Evolutionary conservation across 148 eudicot species (phyloP).

Genomic region (Rhododendron williamsianum): DNA sequence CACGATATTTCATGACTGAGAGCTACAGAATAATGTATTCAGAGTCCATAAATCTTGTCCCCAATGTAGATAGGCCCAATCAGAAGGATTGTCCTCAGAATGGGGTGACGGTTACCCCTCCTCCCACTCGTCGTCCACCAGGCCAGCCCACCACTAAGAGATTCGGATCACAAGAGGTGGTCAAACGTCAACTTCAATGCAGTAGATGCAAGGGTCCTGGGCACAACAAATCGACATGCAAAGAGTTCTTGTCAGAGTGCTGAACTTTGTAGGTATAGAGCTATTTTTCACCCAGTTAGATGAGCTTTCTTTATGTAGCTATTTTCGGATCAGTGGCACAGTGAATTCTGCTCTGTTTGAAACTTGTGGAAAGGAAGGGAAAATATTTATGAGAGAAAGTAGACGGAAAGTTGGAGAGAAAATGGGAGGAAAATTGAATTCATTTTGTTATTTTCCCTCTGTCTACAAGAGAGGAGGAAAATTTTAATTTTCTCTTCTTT

Average conservation of each 20-base stretch:
- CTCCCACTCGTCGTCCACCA: slow-evolving; percentile 87
- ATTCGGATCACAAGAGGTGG: slow-evolving; percentile 40
- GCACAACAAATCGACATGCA: slow-evolving; percentile 90
- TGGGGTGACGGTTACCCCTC: slow-evolving; percentile 69
- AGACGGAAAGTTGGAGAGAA: too few species aligned
- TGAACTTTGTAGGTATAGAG: slow-evolving; percentile 24
- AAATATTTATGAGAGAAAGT: too few species aligned
- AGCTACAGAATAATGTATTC: slow-evolving; percentile 65
- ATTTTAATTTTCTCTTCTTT: too few species aligned
- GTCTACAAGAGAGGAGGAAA: too few species aligned
- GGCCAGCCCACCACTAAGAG: slow-evolving; percentile 76
- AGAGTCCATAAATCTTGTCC: slow-evolving; percentile 58
- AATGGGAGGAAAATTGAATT: too few species aligned
- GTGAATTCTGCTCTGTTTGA: not conserved
- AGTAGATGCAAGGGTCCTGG: slow-evolving; percentile 85
- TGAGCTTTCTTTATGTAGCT: not conserved
- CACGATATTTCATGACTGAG: slow-evolving; percentile 54
- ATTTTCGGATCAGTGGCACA: not conserved
- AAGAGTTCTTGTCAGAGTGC: slow-evolving; percentile 27
- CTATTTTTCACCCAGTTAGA: not conserved
- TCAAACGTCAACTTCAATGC: slow-evolving; percentile 78
- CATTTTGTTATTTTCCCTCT: too few species aligned
- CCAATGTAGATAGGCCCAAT: slow-evolving; percentile 31
- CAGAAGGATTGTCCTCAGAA: slow-evolving; percentile 37
- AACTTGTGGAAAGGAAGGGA: too few species aligned